Evolutionary conservation across 2,329 filamentous ascomycete genomes (phyloP).

Genomic region (Immersiporthe knoxdaviesiana): DNA sequence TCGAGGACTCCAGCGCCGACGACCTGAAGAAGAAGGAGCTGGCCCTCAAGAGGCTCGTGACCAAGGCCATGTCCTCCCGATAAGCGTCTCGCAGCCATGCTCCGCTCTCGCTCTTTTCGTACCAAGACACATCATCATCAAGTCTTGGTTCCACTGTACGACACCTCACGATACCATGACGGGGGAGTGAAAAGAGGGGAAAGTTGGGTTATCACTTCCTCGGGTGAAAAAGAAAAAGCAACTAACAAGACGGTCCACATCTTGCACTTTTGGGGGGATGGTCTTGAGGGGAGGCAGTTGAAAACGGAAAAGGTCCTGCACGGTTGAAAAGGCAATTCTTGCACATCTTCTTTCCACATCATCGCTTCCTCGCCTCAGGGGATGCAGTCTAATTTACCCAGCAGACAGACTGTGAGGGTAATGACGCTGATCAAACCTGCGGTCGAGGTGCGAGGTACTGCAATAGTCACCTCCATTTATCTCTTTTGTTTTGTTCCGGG

Average conservation of each 20-base stretch:
- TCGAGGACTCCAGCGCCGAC: slow-evolving; percentile 87
- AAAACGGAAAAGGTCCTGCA: not conserved
- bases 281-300: not conserved
- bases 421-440: not conserved
- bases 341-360: slow-evolving; percentile 8
- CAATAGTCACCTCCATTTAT: not conserved
- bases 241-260: not conserved
- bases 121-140: slow-evolving; percentile 12
- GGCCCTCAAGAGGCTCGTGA: slow-evolving; percentile 94
- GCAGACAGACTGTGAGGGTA: slow-evolving; percentile 18
- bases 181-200: slow-evolving; percentile 16
- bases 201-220: slow-evolving; percentile 5
- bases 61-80: slow-evolving; percentile 95
- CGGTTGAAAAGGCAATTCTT: slow-evolving; percentile 11
- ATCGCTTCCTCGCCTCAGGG: slow-evolving; percentile 9
- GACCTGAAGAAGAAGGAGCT: slow-evolving; percentile 99
- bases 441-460: not conserved
- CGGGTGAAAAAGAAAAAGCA: slow-evolving; percentile 6
- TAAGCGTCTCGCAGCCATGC: slow-evolving; percentile 51
- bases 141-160: slow-evolving; percentile 10
- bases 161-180: slow-evolving; percentile 29
- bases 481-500: not conserved
- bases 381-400: slow-evolving; percentile 9
- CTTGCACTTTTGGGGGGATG: slow-evolving; percentile 4
- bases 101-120: slow-evolving; percentile 17